Base-by-base conservation (phyloP, 1,284 basidiomycete genomes). In the Ustilago lituana region DNA sequence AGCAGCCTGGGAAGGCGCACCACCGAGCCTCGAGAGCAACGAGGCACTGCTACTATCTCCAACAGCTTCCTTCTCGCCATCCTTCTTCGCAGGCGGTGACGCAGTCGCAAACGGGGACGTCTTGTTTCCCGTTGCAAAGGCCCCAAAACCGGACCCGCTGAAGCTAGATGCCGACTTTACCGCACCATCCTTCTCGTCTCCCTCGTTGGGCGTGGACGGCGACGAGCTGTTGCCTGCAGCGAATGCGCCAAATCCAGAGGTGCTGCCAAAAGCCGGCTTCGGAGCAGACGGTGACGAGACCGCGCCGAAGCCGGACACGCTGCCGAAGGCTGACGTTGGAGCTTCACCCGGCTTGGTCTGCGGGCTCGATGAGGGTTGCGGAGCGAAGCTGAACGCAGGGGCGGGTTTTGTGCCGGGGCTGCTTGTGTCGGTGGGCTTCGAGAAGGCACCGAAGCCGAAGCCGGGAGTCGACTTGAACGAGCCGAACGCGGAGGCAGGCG, bases 1-100 rank as follows among this genome's bases (percentile, higher is more conserved):
- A 6, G 85, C 88, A 5, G 87, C 65, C 7, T 44, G 46, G 2
- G 26, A 29, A 15, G 45, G 23, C 20, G 33, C 48, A 12, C 12
- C 51, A 31, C 56, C 48, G 15, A 66, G 15, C 33, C 63, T 55
- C 0, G 52, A 37, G 17, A 66, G 43, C 38, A 60, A 31, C 27
- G 56, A 59, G 1, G 17, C 46, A 10, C 45, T 35, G 11, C 48
- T 50, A 33, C 37, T 36, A 17, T 58, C 53, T 22, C 20, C 43
- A n/a, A n/a, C n/a, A n/a, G n/a, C n/a, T n/a, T n/a, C n/a, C 22
- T 41, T 35, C 7, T 44, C 38, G 17, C 52, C 46, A 9, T 39
- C 40, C 41, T 44, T 43, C 36, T 51, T 40, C 9, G 33, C 44
- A n/a, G 31, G 24, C n/a, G 46, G 14, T 20, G 24, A 33, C 20